Evolutionary conservation across 192 early-diverging fungal species (phyloP).

Genomic region (Mortierella claussenii): DNA sequence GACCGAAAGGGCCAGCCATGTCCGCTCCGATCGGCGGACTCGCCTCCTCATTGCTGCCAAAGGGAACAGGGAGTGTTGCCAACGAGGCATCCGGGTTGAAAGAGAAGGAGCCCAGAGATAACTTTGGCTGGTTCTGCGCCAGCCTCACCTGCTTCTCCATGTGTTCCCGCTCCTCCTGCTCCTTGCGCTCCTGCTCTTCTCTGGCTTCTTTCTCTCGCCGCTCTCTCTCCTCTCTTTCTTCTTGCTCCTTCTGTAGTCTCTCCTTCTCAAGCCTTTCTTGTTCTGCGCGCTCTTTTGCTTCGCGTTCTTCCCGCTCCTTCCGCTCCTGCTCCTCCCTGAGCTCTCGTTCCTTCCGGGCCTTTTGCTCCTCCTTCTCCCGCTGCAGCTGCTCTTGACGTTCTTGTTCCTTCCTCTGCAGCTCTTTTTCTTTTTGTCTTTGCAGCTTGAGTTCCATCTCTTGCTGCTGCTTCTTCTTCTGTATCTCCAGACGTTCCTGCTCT

Average conservation of each 20-base stretch:
- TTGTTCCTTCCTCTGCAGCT: slow-evolving; percentile 21
- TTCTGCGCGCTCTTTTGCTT: slow-evolving; percentile 6
- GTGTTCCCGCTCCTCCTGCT: slow-evolving; percentile 9
- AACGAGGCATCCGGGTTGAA: slow-evolving; percentile 45
- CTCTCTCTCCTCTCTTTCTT: slow-evolving; percentile 3
- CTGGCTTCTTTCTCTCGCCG: slow-evolving; percentile 5
- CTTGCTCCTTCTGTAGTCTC: slow-evolving; percentile 1
- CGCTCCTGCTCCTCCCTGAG: slow-evolving; percentile 16
- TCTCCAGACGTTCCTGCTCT: slow-evolving; percentile 27
- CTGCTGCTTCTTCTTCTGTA: slow-evolving; percentile 37
- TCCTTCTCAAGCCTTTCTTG: slow-evolving; percentile 17
- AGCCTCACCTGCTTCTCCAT: slow-evolving; percentile 18
- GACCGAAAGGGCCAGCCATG: slow-evolving; percentile 12
- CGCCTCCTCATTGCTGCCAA: not conserved
- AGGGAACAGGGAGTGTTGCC: slow-evolving; percentile 13
- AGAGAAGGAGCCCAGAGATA: slow-evolving; percentile 45
- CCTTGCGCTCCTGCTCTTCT: slow-evolving; percentile 7
- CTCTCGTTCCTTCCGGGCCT: slow-evolving; percentile 8
- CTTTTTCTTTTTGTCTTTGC: slow-evolving; percentile 19
- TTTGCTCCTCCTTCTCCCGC: slow-evolving; percentile 5
- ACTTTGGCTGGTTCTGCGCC: slow-evolving; percentile 19
- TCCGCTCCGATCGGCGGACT: slow-evolving; percentile 2
- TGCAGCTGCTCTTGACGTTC: slow-evolving; percentile 7
- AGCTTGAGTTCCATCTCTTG: slow-evolving; percentile 34
- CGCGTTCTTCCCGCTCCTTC: slow-evolving; percentile 9